These are phyloP conservation scores for Dioscorea cayenensis DNA, from an alignment of 116 monocot species.

Conservation along the genomic window DNA sequence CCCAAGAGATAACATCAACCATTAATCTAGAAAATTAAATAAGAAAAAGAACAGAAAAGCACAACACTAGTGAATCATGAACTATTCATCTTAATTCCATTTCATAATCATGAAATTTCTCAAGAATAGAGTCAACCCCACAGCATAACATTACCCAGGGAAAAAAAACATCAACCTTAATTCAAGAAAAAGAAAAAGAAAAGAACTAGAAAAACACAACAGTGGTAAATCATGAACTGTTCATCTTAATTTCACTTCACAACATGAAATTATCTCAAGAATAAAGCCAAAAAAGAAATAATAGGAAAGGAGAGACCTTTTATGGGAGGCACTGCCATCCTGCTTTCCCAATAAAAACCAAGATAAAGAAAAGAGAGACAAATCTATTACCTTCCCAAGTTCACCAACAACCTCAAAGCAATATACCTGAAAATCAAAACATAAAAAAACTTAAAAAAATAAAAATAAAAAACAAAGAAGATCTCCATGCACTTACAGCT, in stretches of 20 bases:
- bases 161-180: not conserved
- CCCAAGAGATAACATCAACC: not conserved
- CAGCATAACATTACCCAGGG: not conserved
- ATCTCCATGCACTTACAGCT: constrained; percentile 6
- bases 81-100: not conserved
- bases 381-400: too few relatives aligned
- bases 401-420: too few relatives aligned
- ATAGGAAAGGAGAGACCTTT: not conserved
- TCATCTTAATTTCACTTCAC: not conserved
- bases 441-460: too few relatives aligned
- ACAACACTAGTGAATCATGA: not conserved
- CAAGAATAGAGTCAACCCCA: not conserved
- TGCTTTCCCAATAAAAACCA: constrained; percentile 9
- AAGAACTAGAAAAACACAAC: not conserved
- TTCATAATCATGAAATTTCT: not conserved
- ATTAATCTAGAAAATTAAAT: not conserved
- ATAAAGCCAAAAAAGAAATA: not conserved
- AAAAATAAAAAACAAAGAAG: not conserved
- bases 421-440: too few relatives aligned
- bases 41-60: not conserved
- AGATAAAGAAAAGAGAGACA: too few relatives aligned
- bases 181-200: not conserved
- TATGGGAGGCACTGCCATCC: not conserved
- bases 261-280: not conserved
- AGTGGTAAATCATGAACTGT: not conserved